Percentiles rank a stretch among this genome's conserved stretches.
phyloP scores from a whole-genome alignment of 2,329 filamentous ascomycete genomes.

The Botrytis pseudocinerea region DNA sequence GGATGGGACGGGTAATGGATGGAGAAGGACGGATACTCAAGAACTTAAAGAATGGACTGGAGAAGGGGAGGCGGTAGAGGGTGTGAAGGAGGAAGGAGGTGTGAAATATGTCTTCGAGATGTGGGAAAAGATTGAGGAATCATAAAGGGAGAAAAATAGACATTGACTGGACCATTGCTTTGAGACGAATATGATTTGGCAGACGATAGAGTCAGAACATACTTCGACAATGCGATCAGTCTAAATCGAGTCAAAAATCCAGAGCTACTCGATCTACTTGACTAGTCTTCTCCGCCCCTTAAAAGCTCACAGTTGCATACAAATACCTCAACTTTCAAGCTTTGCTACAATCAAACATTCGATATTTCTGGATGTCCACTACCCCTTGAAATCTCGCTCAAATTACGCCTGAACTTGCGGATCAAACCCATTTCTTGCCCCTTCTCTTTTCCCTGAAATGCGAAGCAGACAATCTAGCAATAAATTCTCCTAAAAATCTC shows the following conservation, averaged over 20 bases:
- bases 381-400: neutral
- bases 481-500: fast-evolving
- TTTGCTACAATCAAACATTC: neutral
- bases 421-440: neutral
- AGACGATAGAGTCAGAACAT: neutral
- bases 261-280: neutral
- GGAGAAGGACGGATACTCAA: slow-evolving; percentile 54
- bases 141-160: neutral
- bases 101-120: slow-evolving; percentile 71
- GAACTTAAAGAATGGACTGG: slow-evolving; percentile 65
- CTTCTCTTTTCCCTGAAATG: neutral
- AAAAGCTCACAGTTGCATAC: too few species aligned
- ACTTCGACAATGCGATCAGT: neutral
- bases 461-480: neutral
- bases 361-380: neutral
- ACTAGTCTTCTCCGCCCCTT: neutral
- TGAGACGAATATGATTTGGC: neutral
- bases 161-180: too few species aligned
- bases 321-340: neutral
- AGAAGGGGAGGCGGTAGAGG: slow-evolving; percentile 56
- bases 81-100: slow-evolving; percentile 61
- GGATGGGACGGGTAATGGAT: slow-evolving; percentile 44
- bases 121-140: slow-evolving; percentile 57
- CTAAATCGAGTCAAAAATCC: too few species aligned
- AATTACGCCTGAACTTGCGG: neutral